Evolutionary conservation across 331 rosid species (phyloP).

Genomic region (Arachis monticola): DNA sequence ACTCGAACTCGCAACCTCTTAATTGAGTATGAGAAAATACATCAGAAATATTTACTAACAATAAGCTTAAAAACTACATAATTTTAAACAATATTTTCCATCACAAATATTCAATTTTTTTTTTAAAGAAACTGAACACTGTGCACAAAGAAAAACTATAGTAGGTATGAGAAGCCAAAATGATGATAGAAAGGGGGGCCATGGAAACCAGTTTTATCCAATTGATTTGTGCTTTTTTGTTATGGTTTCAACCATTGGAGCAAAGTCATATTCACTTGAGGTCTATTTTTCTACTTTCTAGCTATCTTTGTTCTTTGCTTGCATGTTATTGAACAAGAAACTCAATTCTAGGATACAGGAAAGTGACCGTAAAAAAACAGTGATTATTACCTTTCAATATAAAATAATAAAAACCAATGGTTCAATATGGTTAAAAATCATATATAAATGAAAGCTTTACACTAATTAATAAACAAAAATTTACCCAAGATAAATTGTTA

Average conservation of each 20-base stretch:
- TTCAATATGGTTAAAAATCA: too few species aligned
- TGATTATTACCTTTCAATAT: constrained; percentile 34
- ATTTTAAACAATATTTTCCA: too few species aligned
- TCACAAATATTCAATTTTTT: neutral
- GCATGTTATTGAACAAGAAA: neutral
- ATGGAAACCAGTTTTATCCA: constrained; percentile 9
- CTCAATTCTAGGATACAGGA: neutral
- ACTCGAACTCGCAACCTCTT: too few species aligned
- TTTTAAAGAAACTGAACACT: neutral
- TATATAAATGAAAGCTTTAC: too few species aligned
- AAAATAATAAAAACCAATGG: constrained; percentile 1
- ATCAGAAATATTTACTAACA: too few species aligned
- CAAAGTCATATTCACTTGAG: neutral
- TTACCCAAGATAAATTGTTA: too few species aligned
- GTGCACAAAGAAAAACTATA: neutral
- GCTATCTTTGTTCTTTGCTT: constrained; percentile 1
- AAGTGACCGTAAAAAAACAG: constrained; percentile 41
- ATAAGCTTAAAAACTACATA: neutral
- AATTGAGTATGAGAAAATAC: too few species aligned
- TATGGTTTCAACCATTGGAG: neutral
- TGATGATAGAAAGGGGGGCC: constrained; percentile 52
- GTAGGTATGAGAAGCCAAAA: constrained; percentile 46
- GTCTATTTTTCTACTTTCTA: constrained; percentile 23
- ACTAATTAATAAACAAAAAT: too few species aligned
- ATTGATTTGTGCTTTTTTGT: constrained; percentile 5